Conservation (phyloP, 805 yeast species). For the Nakazawaea holstii region DNA sequence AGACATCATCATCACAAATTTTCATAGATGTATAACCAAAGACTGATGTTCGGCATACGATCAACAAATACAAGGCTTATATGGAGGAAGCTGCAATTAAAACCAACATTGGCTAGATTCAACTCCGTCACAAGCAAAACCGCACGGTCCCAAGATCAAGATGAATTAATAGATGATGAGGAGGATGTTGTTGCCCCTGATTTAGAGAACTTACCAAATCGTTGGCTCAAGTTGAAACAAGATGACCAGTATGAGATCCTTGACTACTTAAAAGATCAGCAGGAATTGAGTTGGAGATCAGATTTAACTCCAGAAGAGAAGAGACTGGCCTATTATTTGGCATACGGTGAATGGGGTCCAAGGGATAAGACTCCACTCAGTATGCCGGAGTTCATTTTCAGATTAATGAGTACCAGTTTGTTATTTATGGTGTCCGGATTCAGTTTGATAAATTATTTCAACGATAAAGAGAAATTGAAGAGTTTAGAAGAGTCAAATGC, state of each 20-base stretch:
- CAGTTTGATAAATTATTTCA: conserved; percentile 25
- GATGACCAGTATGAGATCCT: conserved; percentile 31
- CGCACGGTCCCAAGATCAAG: not conserved
- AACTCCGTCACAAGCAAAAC: not conserved
- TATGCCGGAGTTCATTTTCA: conserved; percentile 27
- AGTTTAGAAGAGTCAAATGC: not conserved
- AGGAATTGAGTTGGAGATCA: conserved; percentile 29
- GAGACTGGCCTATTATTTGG: conserved; percentile 51
- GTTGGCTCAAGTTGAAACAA: conserved; percentile 27
- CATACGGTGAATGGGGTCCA: conserved; percentile 64
- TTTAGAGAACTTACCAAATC: conserved; percentile 21
- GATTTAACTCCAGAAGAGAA: conserved; percentile 45
- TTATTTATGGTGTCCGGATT: conserved; percentile 29
- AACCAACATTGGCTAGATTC: not conserved
- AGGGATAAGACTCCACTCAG: conserved; percentile 29
- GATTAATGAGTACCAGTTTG: conserved; percentile 25
- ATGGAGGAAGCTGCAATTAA: too few species aligned
- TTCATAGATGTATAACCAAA: too few species aligned
- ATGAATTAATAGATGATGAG: conserved; percentile 7
- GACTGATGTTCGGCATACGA: too few species aligned
- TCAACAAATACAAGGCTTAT: too few species aligned
- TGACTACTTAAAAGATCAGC: conserved; percentile 29
- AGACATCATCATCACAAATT: too few species aligned
- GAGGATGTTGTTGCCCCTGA: conserved; percentile 25
- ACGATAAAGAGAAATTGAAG: conserved; percentile 19